These are phyloP conservation scores for Kodamaea jinghongensis DNA, from an alignment of 805 yeast species.

Conservation along the genomic window DNA sequence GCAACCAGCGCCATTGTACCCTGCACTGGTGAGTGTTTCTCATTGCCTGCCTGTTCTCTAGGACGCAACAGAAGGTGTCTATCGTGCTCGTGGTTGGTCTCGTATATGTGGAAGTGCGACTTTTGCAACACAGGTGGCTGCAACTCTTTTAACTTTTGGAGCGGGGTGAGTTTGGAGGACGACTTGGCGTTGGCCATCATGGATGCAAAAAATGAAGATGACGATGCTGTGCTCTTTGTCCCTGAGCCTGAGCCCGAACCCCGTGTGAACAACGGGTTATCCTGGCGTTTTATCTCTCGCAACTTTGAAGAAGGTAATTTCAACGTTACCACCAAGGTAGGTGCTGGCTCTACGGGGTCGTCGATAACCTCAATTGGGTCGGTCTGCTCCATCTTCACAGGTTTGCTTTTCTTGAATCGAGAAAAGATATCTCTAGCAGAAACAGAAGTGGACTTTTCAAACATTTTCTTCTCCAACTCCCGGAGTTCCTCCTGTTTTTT, in stretches of 20 bases:
- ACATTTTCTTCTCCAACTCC: slow-evolving; percentile 1
- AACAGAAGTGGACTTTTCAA: slow-evolving; percentile 3
- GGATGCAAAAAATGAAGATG: slow-evolving; percentile 29
- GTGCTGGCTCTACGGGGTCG: neutral
- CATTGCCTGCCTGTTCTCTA: too few species aligned
- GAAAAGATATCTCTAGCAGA: slow-evolving; percentile 1
- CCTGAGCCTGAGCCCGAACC: slow-evolving; percentile 15
- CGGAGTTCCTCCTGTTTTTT: neutral
- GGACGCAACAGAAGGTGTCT: too few species aligned
- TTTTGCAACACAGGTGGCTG: slow-evolving; percentile 28
- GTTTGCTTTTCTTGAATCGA: slow-evolving; percentile 4
- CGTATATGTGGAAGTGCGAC: slow-evolving; percentile 32
- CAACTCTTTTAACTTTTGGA: slow-evolving; percentile 32
- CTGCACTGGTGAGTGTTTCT: too few species aligned
- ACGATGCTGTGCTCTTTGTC: neutral
- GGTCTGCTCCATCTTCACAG: too few species aligned
- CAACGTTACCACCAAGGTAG: slow-evolving; percentile 18
- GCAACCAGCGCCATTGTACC: too few species aligned
- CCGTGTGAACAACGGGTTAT: slow-evolving; percentile 28
- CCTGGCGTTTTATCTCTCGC: slow-evolving; percentile 23
- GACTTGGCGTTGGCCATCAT: slow-evolving; percentile 35
- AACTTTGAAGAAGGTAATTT: slow-evolving; percentile 24
- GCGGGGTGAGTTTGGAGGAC: slow-evolving; percentile 25
- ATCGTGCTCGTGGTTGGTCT: too few species aligned
- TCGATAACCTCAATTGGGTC: too few species aligned